These are phyloP conservation scores for Gremmenia infestans DNA, from an alignment of 2,329 filamentous ascomycete species.

Conservation along the genomic window DNA sequence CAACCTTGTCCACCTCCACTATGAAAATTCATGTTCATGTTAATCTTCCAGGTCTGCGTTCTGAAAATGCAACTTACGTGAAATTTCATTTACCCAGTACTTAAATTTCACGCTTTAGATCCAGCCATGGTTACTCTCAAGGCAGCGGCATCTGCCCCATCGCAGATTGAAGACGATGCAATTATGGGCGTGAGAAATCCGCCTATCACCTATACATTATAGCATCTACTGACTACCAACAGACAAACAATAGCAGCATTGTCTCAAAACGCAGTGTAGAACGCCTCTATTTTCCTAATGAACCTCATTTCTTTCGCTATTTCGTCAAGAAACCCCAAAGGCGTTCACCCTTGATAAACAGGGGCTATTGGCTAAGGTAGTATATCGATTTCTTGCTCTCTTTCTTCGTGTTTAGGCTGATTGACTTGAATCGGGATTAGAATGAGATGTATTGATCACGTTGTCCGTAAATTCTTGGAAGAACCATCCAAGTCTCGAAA, in stretches of 20 bases:
- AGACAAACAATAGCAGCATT: slow-evolving; percentile 90
- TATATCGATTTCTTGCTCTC: too few relatives aligned
- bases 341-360: slow-evolving; percentile 82
- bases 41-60: too few relatives aligned
- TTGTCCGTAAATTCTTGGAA: slow-evolving; percentile 69
- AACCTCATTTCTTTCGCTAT: slow-evolving; percentile 80
- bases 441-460: slow-evolving; percentile 74
- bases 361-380: slow-evolving; percentile 71
- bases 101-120: too few relatives aligned
- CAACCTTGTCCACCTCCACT: not conserved
- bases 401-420: too few relatives aligned
- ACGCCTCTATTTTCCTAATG: slow-evolving; percentile 69
- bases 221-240: slow-evolving; percentile 7
- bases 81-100: too few relatives aligned
- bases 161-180: slow-evolving; percentile 41
- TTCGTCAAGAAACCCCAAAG: slow-evolving; percentile 83
- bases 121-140: not conserved
- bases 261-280: slow-evolving; percentile 93
- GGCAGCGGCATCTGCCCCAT: slow-evolving; percentile 15
- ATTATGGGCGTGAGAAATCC: slow-evolving; percentile 26
- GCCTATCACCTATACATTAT: not conserved
- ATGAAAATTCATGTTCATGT: too few relatives aligned
- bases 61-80: too few relatives aligned
- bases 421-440: slow-evolving; percentile 30
- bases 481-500: slow-evolving; percentile 53